Evolutionary conservation across 768 basidiomycete genomes (phyloP).

Genomic region (Rhodotorula paludigena): DNA sequence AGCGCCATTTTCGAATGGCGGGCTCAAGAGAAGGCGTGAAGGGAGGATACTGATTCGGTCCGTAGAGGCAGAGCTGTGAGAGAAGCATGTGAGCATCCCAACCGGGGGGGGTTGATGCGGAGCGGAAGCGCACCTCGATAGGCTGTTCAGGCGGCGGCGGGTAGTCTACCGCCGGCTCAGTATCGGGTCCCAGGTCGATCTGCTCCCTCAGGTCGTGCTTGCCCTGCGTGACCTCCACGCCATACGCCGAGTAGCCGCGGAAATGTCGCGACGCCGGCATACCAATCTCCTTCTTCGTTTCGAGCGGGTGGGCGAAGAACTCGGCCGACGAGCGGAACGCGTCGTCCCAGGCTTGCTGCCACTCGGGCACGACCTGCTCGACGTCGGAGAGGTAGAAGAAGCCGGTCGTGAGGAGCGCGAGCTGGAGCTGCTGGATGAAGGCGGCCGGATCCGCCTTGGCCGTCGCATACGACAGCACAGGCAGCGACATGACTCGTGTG

Average conservation of each 20-base stretch:
- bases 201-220: conserved; percentile 23
- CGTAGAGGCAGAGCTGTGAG: conserved; percentile 13
- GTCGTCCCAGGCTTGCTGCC: conserved; percentile 10
- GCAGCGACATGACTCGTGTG: conserved; percentile 9
- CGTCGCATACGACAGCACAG: conserved; percentile 14
- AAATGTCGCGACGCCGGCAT: conserved; percentile 13
- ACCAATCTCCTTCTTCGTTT: conserved; percentile 5
- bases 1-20: conserved; percentile 10
- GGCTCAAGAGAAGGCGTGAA: conserved; percentile 9
- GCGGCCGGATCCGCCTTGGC: conserved; percentile 1
- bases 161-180: conserved; percentile 1
- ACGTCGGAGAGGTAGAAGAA: conserved; percentile 26
- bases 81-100: neutral
- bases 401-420: conserved; percentile 17
- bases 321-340: neutral
- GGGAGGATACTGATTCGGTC: conserved; percentile 28
- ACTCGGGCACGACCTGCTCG: conserved; percentile 5
- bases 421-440: conserved; percentile 18
- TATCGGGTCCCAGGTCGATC: conserved; percentile 27
- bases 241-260: conserved; percentile 19
- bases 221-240: conserved; percentile 14
- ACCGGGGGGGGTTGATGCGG: too few species aligned
- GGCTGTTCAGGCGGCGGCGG: neutral
- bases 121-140: conserved; percentile 1
- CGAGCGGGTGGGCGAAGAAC: conserved; percentile 18